These are phyloP conservation scores for Mycena filopes DNA, from an alignment of 768 basidiomycete species.

Conservation along the genomic window DNA sequence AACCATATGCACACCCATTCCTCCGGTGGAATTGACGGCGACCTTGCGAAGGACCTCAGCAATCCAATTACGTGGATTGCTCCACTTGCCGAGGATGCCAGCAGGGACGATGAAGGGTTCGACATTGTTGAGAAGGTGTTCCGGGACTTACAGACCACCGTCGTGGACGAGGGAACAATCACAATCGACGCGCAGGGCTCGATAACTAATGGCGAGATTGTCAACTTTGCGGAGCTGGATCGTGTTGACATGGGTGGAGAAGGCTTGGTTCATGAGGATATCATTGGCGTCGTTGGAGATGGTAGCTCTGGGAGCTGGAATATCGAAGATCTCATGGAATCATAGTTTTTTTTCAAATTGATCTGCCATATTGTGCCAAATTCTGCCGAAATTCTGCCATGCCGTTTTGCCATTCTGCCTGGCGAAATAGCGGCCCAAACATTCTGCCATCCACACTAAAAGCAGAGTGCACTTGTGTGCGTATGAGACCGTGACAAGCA, in stretches of 20 bases:
- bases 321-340: constrained; percentile 7
- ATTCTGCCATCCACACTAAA: constrained; percentile 26
- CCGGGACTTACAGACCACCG: neutral
- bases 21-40: constrained; percentile 22
- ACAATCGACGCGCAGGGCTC: neutral
- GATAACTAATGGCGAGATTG: neutral
- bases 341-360: neutral
- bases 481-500: too few species aligned
- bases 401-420: constrained; percentile 25
- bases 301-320: neutral
- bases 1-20: constrained; percentile 34
- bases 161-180: neutral
- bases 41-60: constrained; percentile 17
- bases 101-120: neutral
- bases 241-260: constrained; percentile 16
- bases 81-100: constrained; percentile 4
- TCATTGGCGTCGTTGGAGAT: constrained; percentile 7
- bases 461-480: too few species aligned
- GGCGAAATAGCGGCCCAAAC: neutral
- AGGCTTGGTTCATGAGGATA: neutral
- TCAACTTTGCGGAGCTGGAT: constrained; percentile 14
- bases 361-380: constrained; percentile 21
- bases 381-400: constrained; percentile 20
- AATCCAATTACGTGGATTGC: constrained; percentile 26
- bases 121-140: neutral